Evolutionary conservation across 2,329 filamentous ascomycete species (phyloP), one percentile per base, ranked within the genome.

Genomic region (Macrophomina pseudophaseolina): DNA sequence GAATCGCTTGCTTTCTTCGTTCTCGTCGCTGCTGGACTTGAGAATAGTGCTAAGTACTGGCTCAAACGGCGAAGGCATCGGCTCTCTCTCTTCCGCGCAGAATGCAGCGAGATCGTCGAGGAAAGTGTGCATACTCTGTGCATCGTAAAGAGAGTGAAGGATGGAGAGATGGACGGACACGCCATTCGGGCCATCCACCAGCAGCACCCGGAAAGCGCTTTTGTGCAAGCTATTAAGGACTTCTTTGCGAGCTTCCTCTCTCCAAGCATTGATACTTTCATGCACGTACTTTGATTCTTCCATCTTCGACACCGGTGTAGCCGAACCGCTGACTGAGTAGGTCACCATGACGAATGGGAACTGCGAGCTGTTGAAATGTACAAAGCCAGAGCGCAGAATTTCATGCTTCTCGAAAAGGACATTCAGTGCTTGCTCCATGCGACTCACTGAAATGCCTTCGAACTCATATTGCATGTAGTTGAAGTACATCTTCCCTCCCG

Each of bases 121-220:
- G 0, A 97, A 83, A 0, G 82, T 73, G 3, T 86, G 81, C 11
- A 97, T 80, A 8, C 92, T 93, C 48, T 87, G 84, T 0, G 93
- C 94, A 79, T 97, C 94, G 70, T 96, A 97, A 0, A 97, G 81
- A 0, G 91, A 91, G 78, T 97, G 94, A 69, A 96, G 90, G 2
- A 93, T 83, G 9, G 83, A 86, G 23, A 89, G 73, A 52, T 84
- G 78, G 48, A 87, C 74, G 5, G 73, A 70, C 4, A 54, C 51
- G 0, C 66, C 49, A 0, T 68, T 59, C 0, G 72, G 65, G 0
- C 68, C 52, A 2, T 81, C 70, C 0, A 84, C 73, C 1, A 93
- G 56, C 0, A 80, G 79, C 23, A 92, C 76, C 12, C 80, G 80
- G 92, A 92, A 96, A 0, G 87, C 86, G 0, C 88, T 88, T 0